phyloP scores from a whole-genome alignment of 2,329 filamentous ascomycete genomes.

The Hypocrella siamensis region DNA sequence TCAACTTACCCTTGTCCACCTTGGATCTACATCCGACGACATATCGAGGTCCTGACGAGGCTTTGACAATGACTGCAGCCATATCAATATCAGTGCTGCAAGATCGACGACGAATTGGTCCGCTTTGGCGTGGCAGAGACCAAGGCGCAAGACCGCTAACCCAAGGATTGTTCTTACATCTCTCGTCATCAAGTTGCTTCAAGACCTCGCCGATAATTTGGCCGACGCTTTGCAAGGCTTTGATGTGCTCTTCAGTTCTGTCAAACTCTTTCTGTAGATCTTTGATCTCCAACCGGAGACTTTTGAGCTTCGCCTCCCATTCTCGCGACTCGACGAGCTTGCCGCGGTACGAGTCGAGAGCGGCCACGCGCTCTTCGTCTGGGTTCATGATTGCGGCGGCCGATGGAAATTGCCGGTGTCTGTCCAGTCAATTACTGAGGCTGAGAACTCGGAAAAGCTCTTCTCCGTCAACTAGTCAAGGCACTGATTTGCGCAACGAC shows the following conservation, averaged over 20 bases:
- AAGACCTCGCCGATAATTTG: conserved; percentile 98
- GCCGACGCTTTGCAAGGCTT: conserved; percentile 94
- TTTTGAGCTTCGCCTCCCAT: conserved; percentile 97
- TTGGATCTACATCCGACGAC: conserved; percentile 97
- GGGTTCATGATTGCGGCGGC: conserved; percentile 27
- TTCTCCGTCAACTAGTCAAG: too few species aligned
- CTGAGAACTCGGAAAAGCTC: too few species aligned
- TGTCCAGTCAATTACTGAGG: too few species aligned
- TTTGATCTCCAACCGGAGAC: conserved; percentile 88
- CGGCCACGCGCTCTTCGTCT: conserved; percentile 48
- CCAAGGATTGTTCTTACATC: too few species aligned
- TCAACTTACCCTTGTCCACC: conserved; percentile 92
- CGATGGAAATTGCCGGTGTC: neutral
- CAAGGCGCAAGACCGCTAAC: too few species aligned
- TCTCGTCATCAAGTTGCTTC: conserved; percentile 96
- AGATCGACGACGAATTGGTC: neutral
- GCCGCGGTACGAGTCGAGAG: conserved; percentile 61
- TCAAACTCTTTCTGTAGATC: conserved; percentile 89
- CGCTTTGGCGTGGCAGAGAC: too few species aligned
- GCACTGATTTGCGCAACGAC: too few species aligned
- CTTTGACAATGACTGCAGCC: conserved; percentile 81
- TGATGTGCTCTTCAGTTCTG: conserved; percentile 97
- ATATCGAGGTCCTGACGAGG: conserved; percentile 91
- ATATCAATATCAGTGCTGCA: conserved; percentile 3
- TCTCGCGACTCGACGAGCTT: conserved; percentile 90